Evolutionary conservation across 805 yeast species (phyloP).

Genomic region (Teunomyces panamensis): DNA sequence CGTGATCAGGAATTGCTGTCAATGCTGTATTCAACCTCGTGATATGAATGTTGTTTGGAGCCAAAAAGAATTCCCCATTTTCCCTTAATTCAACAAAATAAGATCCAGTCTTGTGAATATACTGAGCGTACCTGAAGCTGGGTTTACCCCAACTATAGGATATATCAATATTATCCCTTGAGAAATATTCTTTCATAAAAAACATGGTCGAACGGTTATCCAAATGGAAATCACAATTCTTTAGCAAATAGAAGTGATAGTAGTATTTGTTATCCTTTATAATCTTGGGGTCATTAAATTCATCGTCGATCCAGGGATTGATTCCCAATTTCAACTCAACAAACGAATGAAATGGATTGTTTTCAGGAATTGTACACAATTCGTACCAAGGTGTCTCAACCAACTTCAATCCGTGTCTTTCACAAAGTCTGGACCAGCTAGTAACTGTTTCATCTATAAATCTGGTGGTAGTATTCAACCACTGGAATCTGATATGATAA

Average conservation of each 20-base stretch:
- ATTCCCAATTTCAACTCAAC: conserved; percentile 64
- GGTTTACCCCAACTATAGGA: conserved; percentile 92
- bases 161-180: conserved; percentile 58
- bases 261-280: conserved; percentile 56
- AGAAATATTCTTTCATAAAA: conserved; percentile 26
- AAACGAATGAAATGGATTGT: conserved; percentile 87
- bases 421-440: conserved; percentile 79
- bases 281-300: conserved; percentile 41
- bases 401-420: conserved; percentile 69
- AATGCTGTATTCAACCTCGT: conserved; percentile 59
- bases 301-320: conserved; percentile 68
- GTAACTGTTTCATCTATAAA: conserved; percentile 74
- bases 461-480: conserved; percentile 89
- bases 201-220: conserved; percentile 76
- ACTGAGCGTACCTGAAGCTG: conserved; percentile 77
- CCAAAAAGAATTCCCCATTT: conserved; percentile 73
- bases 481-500: conserved; percentile 85
- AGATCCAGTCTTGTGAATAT: conserved; percentile 84
- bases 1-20: conserved; percentile 26
- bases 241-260: conserved; percentile 74
- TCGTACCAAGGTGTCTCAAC: conserved; percentile 94
- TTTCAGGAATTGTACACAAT: conserved; percentile 66
- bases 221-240: conserved; percentile 67
- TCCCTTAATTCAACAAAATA: conserved; percentile 84
- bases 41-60: conserved; percentile 83